These are phyloP conservation scores for Aleurites moluccanus DNA, from an alignment of 441 rosid genomes.

Conservation along the genomic window DNA sequence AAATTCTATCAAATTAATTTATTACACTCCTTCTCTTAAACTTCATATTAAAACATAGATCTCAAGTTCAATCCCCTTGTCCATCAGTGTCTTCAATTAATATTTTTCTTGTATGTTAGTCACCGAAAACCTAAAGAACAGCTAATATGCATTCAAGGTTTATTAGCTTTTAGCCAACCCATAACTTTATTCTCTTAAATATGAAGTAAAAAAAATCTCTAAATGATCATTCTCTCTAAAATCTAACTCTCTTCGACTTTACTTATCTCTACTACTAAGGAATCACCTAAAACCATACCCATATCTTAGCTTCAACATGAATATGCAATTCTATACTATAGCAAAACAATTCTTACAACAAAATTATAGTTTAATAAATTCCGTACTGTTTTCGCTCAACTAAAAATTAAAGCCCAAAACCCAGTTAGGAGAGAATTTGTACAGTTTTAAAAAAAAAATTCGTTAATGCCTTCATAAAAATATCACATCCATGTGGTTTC, in stretches of 20 bases:
- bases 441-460: not conserved
- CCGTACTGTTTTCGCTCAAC: not conserved
- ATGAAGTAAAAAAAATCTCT: too few relatives aligned
- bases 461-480: not conserved
- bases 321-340: too few relatives aligned
- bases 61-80: not conserved
- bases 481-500: conserved; percentile 1
- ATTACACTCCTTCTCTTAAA: too few relatives aligned
- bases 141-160: not conserved
- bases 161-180: not conserved
- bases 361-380: not conserved
- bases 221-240: too few relatives aligned
- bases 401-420: not conserved
- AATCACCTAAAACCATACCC: too few relatives aligned
- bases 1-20: too few relatives aligned
- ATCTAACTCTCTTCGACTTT: too few relatives aligned
- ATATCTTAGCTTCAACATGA: too few relatives aligned
- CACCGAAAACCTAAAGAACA: not conserved
- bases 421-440: not conserved
- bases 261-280: too few relatives aligned
- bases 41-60: not conserved
- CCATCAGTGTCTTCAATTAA: not conserved
- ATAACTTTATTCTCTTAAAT: not conserved
- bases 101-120: too few relatives aligned
- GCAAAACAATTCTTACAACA: too few relatives aligned